Evolutionary conservation across 441 rosid genomes (phyloP).

Genomic region (Adansonia rubrostipa): DNA sequence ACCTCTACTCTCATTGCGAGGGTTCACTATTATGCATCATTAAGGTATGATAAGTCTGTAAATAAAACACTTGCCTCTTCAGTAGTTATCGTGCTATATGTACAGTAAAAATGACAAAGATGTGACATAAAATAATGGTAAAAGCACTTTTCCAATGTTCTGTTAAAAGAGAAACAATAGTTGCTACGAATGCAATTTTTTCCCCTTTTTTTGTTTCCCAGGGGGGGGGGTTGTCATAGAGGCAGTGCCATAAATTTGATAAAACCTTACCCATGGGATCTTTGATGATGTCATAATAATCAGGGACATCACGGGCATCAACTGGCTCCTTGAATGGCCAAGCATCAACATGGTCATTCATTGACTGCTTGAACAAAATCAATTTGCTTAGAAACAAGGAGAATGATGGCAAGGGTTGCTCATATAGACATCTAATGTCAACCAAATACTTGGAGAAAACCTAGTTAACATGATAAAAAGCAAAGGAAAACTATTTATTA

Average conservation of each 20-base stretch:
- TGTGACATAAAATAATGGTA: neutral
- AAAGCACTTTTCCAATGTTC: neutral
- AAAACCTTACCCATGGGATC: constrained; percentile 93
- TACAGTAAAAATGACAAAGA: neutral
- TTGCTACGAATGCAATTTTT: neutral
- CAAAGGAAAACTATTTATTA: neutral
- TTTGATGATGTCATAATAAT: constrained; percentile 95
- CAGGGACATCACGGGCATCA: constrained; percentile 94
- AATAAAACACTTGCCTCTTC: neutral
- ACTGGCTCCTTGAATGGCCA: constrained; percentile 99
- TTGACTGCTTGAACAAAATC: constrained; percentile 57
- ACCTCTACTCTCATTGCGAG: neutral
- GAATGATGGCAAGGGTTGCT: neutral
- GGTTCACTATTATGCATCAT: neutral
- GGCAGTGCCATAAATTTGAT: neutral
- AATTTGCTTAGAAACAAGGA: constrained; percentile 25
- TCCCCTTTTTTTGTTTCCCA: no score
- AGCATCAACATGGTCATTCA: constrained; percentile 93
- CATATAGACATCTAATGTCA: constrained; percentile 6
- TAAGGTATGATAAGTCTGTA: neutral
- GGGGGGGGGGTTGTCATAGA: no score
- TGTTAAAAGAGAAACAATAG: neutral
- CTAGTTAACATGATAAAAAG: neutral
- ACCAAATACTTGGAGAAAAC: neutral
- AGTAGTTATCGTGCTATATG: neutral